Evolutionary conservation across 1,139 yeast species (phyloP), one percentile per base, ranked within the genome.

Genomic region (Candida frijolesensis): DNA sequence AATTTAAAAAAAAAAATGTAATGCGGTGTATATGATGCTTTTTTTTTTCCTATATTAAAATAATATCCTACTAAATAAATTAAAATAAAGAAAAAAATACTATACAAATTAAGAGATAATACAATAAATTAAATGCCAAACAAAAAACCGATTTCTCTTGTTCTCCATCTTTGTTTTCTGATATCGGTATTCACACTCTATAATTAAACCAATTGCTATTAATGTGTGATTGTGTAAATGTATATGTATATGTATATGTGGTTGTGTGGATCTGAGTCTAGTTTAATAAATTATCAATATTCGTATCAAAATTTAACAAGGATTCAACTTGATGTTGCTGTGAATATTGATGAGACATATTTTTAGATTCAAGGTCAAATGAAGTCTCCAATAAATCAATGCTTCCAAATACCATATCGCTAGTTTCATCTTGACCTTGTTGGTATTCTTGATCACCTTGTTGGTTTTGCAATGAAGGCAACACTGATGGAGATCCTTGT

Each of bases 331-430:
- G 45, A 15, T 32, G 35, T 7, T 43, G 42, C n/a, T 27, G 47
- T 16, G 45, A 34, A 39, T 30, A 39, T 39, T 29, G 47, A n/a
- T 39, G 30, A n/a, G 18, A 22, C 15, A 38, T 18, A 41, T 46
- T 44, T 39, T 42, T 51, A 57, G 27, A 51, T 38, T 42, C 65
- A 65, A 53, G 59, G 58, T 16, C 62, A 52, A 44, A 64, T 61
- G 52, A 42, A 3, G 46, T 34, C 25, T 66, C 72, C 54, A 68
- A 60, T 48, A 68, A 62, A 51, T 68, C 74, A n/a, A 68, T 69
- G 32, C 55, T 51, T 27, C 60, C 62, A 27, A 49, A 47, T 9
- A 50, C 46, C 27, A 18, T 44, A 22, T 51, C 52, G 14, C 43
- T 41, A 22, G 46, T 3, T 22, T 38, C 39, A 6, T 35, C 42